These are phyloP conservation scores for Bolboschoenoplectus hybrid DNA, from an alignment of 202 grass and related monocot genomes.

Conservation along the genomic window DNA sequence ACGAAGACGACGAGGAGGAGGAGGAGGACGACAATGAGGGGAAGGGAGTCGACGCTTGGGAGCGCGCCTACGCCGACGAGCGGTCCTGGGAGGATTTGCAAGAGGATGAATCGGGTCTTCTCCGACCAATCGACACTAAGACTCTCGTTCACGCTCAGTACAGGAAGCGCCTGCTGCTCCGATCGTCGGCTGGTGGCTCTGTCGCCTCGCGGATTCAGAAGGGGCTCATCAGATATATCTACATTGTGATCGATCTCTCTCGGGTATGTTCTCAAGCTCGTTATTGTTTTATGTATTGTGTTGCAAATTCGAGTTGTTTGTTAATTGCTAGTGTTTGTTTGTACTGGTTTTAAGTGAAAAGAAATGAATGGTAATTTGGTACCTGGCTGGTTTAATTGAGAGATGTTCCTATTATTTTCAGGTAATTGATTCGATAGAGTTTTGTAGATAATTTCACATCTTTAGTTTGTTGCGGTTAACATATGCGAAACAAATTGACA, in stretches of 20 bases:
- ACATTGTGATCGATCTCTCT: constrained; percentile 88
- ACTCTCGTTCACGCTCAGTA: constrained; percentile 82
- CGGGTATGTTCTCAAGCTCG: constrained; percentile 51
- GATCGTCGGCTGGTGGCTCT: constrained; percentile 44
- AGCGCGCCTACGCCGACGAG: constrained; percentile 97
- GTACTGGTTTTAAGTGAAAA: too few relatives aligned
- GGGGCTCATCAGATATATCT: constrained; percentile 95
- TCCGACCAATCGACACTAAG: constrained; percentile 83
- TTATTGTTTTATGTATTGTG: background rate
- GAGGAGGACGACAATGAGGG: constrained; percentile 59
- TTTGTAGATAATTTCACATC: background rate
- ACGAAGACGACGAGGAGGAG: constrained; percentile 67
- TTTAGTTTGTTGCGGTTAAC: background rate
- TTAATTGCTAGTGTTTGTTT: background rate
- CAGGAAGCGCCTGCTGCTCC: constrained; percentile 77
- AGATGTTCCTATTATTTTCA: background rate
- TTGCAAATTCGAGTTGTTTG: background rate
- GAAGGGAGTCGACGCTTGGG: constrained; percentile 74
- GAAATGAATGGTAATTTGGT: too few relatives aligned
- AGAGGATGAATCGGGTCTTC: constrained; percentile 94
- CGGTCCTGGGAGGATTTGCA: constrained; percentile 96
- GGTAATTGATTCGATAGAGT: background rate
- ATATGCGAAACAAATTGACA: background rate
- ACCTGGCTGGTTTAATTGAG: background rate
- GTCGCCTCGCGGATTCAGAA: constrained; percentile 74